These are phyloP conservation scores for Ganoderma sinense DNA, from an alignment of 1,284 basidiomycete species.

Conservation along the genomic window DNA sequence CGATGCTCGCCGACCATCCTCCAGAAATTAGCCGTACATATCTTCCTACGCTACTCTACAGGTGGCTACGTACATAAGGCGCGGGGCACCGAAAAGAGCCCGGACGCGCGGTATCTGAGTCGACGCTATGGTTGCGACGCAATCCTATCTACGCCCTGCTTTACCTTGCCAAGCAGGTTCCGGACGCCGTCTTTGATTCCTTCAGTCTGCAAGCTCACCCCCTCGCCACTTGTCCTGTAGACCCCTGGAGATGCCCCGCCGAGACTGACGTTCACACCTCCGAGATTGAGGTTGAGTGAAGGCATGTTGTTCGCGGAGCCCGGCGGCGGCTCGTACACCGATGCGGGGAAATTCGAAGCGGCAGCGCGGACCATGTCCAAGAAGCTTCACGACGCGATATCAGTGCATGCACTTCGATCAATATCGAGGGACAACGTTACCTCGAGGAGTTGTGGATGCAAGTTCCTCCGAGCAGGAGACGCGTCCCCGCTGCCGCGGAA, in stretches of 20 bases:
- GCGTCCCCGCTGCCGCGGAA: constrained; percentile 59
- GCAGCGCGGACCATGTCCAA: constrained; percentile 77
- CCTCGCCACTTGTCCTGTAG: constrained; percentile 79
- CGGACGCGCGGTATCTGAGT: constrained; percentile 12
- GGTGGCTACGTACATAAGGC: constrained; percentile 15
- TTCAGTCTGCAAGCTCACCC: constrained; percentile 73
- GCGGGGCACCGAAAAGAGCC: constrained; percentile 13
- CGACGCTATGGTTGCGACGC: constrained; percentile 35
- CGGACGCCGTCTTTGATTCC: constrained; percentile 87
- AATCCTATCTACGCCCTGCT: constrained; percentile 85
- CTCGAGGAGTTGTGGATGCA: constrained; percentile 92
- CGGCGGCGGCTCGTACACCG: constrained; percentile 75
- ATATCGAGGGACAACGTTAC: constrained; percentile 50
- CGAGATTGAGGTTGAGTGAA: constrained; percentile 87
- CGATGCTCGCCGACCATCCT: constrained; percentile 27
- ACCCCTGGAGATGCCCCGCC: constrained; percentile 87
- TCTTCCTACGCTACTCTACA: constrained; percentile 17
- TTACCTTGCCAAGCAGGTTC: constrained; percentile 87
- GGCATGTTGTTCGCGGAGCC: constrained; percentile 74
- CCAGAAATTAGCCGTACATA: constrained; percentile 30
- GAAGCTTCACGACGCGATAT: constrained; percentile 54
- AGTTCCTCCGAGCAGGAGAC: constrained; percentile 90
- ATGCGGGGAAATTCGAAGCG: constrained; percentile 64
- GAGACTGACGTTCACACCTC: constrained; percentile 89
- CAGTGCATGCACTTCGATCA: constrained; percentile 18